Evolutionary conservation across 2,329 filamentous ascomycete species (phyloP), one percentile per base, ranked within the genome.

Genomic region (Colletotrichum liaoningense): DNA sequence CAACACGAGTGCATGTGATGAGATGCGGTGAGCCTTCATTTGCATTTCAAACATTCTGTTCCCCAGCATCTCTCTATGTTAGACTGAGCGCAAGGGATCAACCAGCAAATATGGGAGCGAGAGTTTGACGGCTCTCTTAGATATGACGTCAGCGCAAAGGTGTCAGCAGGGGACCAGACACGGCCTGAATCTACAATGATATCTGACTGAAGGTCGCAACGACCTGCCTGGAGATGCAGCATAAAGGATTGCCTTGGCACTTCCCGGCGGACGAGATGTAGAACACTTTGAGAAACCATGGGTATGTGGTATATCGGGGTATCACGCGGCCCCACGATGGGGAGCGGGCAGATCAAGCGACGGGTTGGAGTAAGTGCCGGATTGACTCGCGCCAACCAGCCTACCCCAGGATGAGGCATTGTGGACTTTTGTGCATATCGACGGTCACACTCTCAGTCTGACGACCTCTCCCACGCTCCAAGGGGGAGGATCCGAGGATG

Each of bases 311-410:
- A 49, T 26, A 56, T 57, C 35, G 57, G 46, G 22, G n/a, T 35
- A 42, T 70, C 67, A 65, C 70, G 70, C 55, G 66, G 63, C 60
- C 42, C 42, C 46, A 30, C 46, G 24, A 49, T 59, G 66, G n/a
- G 42, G 66, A 42, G 59, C 60, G 42, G 69, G 24, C 54, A 72
- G 65, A 54, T 69, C 58, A 63, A 72, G 59, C 70, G 60, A 64
- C 54, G 59, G 66, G n/a, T n/a, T 55, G 42, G 59, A 35, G 46
- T 26, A 56, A 69, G 66, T 69, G 59, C 54, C 66, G 66, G 56
- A 55, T 71, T 72, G 70, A 72, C 70, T 72, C 70, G 59, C 42
- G 70, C 70, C 67, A 57, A 60, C 67, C 42, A 60, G 60, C 67
- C 26, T 26, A 70, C 49, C 70, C 70, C 60, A 52, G 59, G 28